Evolutionary conservation across 805 yeast genomes (phyloP).

Genomic region (Scheffersomyces amazonensis): DNA sequence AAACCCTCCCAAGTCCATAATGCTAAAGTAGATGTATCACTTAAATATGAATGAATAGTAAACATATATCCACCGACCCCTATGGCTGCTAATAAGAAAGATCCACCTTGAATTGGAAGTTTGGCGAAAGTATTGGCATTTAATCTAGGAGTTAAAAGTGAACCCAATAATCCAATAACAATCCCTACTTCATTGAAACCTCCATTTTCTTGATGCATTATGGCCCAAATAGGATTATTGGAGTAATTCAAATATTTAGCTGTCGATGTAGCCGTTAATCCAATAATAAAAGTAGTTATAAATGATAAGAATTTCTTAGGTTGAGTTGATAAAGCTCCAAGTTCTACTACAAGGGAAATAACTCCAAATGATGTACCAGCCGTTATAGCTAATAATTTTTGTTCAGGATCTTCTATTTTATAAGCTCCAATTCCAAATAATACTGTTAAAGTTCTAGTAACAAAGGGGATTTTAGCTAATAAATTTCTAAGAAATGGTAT

Average conservation of each 20-base stretch:
- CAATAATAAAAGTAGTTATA: conserved; percentile 60
- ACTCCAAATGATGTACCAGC: conserved; percentile 65
- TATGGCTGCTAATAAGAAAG: conserved; percentile 48
- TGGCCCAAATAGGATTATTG: conserved; percentile 96
- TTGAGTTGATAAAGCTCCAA: conserved; percentile 29
- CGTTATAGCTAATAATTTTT: conserved; percentile 62
- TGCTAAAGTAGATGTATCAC: conserved; percentile 85
- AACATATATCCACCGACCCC: conserved; percentile 80
- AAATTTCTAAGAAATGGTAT: conserved; percentile 37
- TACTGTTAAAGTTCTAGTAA: conserved; percentile 54
- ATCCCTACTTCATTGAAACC: conserved; percentile 79
- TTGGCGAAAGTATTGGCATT: conserved; percentile 1
- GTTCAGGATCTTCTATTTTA: conserved; percentile 62
- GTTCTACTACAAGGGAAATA: conserved; percentile 56
- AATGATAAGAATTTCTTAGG: conserved; percentile 40
- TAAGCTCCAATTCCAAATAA: conserved; percentile 76
- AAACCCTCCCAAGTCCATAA: conserved; percentile 97
- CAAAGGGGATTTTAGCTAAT: conserved; percentile 45
- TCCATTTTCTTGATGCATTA: conserved; percentile 80
- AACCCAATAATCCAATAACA: conserved; percentile 58
- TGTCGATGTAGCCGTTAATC: conserved; percentile 70
- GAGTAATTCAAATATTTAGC: conserved; percentile 75
- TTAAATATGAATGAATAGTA: conserved; percentile 67
- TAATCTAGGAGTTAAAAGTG: conserved; percentile 53
- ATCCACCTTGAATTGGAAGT: conserved; percentile 33